Evolutionary conservation across 305 asterid genomes (phyloP).

Genomic region (Rubia peregrina): DNA sequence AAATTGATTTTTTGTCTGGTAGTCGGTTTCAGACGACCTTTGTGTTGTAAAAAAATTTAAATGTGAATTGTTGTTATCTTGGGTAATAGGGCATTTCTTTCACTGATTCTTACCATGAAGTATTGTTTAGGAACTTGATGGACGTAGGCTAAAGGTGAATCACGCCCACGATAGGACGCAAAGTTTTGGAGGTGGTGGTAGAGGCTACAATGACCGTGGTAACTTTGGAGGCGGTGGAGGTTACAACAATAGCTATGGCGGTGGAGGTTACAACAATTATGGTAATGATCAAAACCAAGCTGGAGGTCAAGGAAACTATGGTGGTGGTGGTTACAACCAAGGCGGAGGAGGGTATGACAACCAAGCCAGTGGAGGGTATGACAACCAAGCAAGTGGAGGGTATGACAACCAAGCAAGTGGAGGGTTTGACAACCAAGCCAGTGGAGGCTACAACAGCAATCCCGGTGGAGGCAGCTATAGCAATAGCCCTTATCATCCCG

Average conservation of each 20-base stretch:
- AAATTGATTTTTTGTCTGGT: background rate
- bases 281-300: conserved; percentile 26
- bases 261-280: conserved; percentile 15
- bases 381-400: conserved; percentile 7
- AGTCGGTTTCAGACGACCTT: background rate
- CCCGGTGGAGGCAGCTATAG: conserved; percentile 9
- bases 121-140: conserved; percentile 60
- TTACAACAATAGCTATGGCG: conserved; percentile 23
- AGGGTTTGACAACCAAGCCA: conserved; percentile 8
- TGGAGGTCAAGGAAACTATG: conserved; percentile 11
- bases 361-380: conserved; percentile 19
- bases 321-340: conserved; percentile 13
- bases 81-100: conserved; percentile 2
- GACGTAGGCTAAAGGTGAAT: conserved; percentile 63
- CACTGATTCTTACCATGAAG: background rate
- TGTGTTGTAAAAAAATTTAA: background rate
- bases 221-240: conserved; percentile 35
- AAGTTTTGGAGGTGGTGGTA: conserved; percentile 33
- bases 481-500: conserved; percentile 8
- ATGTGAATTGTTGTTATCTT: too few species aligned
- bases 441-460: background rate
- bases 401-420: conserved; percentile 16
- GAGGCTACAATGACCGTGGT: conserved; percentile 14
- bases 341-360: conserved; percentile 8
- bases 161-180: conserved; percentile 60